These are phyloP conservation scores for Saccharomycopsis guyanensis DNA, from an alignment of 805 yeast species.

Conservation along the genomic window DNA sequence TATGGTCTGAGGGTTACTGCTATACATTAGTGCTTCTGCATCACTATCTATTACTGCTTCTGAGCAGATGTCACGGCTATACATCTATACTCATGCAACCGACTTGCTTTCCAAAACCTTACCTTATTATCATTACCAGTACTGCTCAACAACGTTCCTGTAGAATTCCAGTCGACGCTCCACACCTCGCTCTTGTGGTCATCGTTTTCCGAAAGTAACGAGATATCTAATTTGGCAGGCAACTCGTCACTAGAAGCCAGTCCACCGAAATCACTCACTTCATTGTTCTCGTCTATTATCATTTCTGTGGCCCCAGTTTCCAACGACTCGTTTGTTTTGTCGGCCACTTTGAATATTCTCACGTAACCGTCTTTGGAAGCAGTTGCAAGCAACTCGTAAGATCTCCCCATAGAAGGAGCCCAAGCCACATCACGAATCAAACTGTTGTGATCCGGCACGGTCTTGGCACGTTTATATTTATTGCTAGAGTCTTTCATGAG, in stretches of 20 bases:
- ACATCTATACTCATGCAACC: slow-evolving; percentile 81
- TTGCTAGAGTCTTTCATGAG: slow-evolving; percentile 32
- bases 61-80: slow-evolving; percentile 77
- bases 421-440: slow-evolving; percentile 83
- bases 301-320: not conserved
- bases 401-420: slow-evolving; percentile 96
- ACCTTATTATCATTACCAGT: slow-evolving; percentile 95
- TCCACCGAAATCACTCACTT: slow-evolving; percentile 1
- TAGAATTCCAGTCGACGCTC: slow-evolving; percentile 91
- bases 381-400: slow-evolving; percentile 83
- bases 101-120: slow-evolving; percentile 85
- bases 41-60: slow-evolving; percentile 22
- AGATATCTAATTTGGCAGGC: slow-evolving; percentile 3
- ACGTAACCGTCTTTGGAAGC: slow-evolving; percentile 94
- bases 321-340: slow-evolving; percentile 25
- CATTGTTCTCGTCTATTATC: slow-evolving; percentile 5
- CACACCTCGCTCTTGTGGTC: slow-evolving; percentile 89
- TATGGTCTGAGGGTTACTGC: too few relatives aligned
- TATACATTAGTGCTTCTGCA: too few relatives aligned
- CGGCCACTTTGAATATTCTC: slow-evolving; percentile 70
- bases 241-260: slow-evolving; percentile 1
- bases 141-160: slow-evolving; percentile 86
- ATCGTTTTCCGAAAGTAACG: slow-evolving; percentile 48
- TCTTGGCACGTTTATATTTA: slow-evolving; percentile 10
- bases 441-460: slow-evolving; percentile 69